Percentiles rank a stretch among this genome's conserved stretches.
Evolutionary conservation across 768 basidiomycete species (phyloP).

Genomic region (Tremella mesenterica): DNA sequence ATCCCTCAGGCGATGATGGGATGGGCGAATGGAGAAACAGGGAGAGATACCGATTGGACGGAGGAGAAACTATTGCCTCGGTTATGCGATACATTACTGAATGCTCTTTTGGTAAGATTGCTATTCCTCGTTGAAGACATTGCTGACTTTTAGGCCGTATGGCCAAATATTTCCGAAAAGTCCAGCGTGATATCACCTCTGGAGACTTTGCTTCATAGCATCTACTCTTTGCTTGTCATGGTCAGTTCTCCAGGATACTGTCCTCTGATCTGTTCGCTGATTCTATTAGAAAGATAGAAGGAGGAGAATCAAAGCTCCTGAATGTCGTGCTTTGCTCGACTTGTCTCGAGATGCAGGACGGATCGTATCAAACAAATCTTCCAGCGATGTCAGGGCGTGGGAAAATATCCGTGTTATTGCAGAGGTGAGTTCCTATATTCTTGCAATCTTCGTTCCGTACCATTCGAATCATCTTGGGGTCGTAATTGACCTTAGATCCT

Average conservation of each 20-base stretch:
- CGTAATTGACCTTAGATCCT: not conserved
- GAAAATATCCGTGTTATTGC: slow-evolving; percentile 19
- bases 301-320: not conserved
- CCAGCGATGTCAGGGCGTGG: slow-evolving; percentile 3
- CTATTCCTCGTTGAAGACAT: not conserved
- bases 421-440: slow-evolving; percentile 11
- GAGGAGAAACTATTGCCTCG: slow-evolving; percentile 5
- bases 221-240: not conserved
- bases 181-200: not conserved
- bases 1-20: slow-evolving; percentile 2
- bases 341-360: slow-evolving; percentile 6
- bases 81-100: not conserved
- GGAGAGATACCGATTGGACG: slow-evolving; percentile 3
- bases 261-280: not conserved
- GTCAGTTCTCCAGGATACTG: not conserved
- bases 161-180: not conserved
- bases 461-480: not conserved
- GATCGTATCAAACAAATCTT: not conserved
- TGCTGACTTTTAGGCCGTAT: not conserved
- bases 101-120: slow-evolving; percentile 9
- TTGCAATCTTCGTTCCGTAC: no score
- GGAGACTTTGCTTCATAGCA: not conserved
- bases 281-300: slow-evolving; percentile 1
- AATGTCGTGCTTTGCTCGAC: not conserved
- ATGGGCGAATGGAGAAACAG: slow-evolving; percentile 2